A percentile compares a stretch with the other conserved stretches of the same genome.
Evolutionary conservation across 1,284 basidiomycete genomes (phyloP).

Genomic region (Wolfiporia cocos): DNA sequence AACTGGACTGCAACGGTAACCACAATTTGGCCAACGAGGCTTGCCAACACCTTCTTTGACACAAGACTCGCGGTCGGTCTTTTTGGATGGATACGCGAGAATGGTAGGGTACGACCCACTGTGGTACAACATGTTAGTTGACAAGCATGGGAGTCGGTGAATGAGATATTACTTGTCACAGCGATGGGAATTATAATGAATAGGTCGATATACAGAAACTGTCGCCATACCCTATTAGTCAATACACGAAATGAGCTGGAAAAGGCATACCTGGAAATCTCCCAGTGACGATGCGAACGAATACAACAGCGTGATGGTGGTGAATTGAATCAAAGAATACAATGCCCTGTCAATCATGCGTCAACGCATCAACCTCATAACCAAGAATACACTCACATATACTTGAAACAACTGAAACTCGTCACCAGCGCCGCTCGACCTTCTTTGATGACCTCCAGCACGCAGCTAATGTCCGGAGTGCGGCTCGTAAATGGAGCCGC

Average conservation of each 20-base stretch:
- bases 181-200: conserved; percentile 98
- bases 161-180: conserved; percentile 70
- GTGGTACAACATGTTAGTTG: conserved; percentile 12
- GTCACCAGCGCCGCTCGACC: conserved; percentile 95
- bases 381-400: conserved; percentile 63
- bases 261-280: conserved; percentile 83
- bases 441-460: conserved; percentile 95
- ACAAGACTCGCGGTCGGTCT: conserved; percentile 95
- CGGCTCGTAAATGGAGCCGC: conserved; percentile 97
- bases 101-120: conserved; percentile 96
- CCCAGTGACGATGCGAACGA: conserved; percentile 95
- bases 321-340: conserved; percentile 90
- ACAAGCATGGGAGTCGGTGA: conserved; percentile 1
- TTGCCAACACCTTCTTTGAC: conserved; percentile 92
- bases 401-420: conserved; percentile 99
- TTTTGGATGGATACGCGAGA: conserved; percentile 81
- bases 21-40: conserved; percentile 90
- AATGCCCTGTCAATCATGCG: conserved; percentile 55
- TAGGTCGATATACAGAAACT: conserved; percentile 97
- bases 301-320: conserved; percentile 87
- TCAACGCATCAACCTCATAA: not conserved
- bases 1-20: conserved; percentile 84
- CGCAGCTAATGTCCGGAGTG: conserved; percentile 93
- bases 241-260: conserved; percentile 4
- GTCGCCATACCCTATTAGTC: conserved; percentile 6